Base-by-base conservation (phyloP, 352 stramenopile genomes). In the Pythium sp. region DNA sequence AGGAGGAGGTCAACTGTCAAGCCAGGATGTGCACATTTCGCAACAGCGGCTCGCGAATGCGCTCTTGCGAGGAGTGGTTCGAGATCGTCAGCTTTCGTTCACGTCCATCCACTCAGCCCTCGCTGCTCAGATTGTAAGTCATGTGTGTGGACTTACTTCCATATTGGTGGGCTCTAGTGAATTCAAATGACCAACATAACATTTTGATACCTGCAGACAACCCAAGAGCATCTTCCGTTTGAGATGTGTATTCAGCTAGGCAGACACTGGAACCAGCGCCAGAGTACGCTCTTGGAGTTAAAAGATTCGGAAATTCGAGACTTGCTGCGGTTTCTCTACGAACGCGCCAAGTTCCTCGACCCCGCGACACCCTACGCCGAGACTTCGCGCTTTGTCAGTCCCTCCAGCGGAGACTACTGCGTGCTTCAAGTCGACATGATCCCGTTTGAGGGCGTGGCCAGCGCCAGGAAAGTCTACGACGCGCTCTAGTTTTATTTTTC, bases 251-350 rank as follows among this genome's bases (percentile, higher is more conserved):
- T 82, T 64, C 65, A 67, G 34, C 64, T 80, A 20, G 71, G 71
- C 2, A 56, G 24, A 11, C 68, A 78, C 41, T 65, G 22, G 0
- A 55, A 61, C 6, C 68, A 71, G 28, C 72, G 79, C 20, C 73
- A 73, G 26, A 54, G 71, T 8, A 68, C 68, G 30, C 51, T 87
- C 11, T 36, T 78, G 26, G 57, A 53, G 3, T 68, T 79, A 65
- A 81, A 83, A 53, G 68, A 69, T 47, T 58, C 76, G 61, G 71
- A 70, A 26, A 68, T 87, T 9, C 46, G 72, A n/a, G 76, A 78
- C 11, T 70, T 69, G 20, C 62, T 80, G 3, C 53, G 69, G 15
- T 78, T 82, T 38, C 57, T 85, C 5, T 69, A 69, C 0, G 76
- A 80, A 58, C 75, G 77, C 8, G 75, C 74, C 30, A 68, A 65